Evolutionary conservation across 1,284 basidiomycete genomes (phyloP).

Genomic region (Cutaneotrichosporon sp.): DNA sequence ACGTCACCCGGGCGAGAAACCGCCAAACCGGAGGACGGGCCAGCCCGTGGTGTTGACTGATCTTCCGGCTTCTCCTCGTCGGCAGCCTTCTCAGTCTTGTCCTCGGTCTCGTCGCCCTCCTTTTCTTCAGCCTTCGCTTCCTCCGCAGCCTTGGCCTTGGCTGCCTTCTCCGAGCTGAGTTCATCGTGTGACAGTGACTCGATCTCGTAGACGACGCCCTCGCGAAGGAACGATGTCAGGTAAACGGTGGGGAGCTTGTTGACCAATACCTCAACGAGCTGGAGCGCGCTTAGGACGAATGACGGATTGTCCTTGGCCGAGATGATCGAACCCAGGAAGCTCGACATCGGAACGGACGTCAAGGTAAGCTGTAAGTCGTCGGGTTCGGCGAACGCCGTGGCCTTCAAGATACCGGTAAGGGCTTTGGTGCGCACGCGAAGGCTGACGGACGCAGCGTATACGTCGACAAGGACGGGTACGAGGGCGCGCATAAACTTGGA

Average conservation of each 20-base stretch:
- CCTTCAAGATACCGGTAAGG: constrained; percentile 77
- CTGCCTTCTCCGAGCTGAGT: constrained; percentile 48
- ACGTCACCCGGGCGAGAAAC: neutral
- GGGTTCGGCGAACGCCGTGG: constrained; percentile 75
- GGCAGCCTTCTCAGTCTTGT: neutral
- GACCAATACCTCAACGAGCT: constrained; percentile 82
- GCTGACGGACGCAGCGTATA: constrained; percentile 88
- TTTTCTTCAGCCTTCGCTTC: constrained; percentile 11
- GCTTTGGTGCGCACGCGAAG: constrained; percentile 80
- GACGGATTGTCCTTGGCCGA: constrained; percentile 83
- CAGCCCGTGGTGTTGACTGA: neutral
- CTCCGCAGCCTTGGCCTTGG: constrained; percentile 7
- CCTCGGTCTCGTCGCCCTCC: constrained; percentile 1
- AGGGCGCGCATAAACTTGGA: constrained; percentile 76
- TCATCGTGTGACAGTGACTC: constrained; percentile 64
- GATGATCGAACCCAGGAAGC: constrained; percentile 84
- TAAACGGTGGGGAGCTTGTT: constrained; percentile 76
- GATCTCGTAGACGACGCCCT: constrained; percentile 91
- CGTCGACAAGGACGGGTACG: constrained; percentile 87
- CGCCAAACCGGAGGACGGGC: neutral
- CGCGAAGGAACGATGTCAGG: constrained; percentile 77
- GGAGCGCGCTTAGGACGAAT: constrained; percentile 77
- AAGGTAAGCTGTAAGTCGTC: constrained; percentile 70
- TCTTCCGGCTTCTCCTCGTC: constrained; percentile 3
- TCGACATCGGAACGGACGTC: constrained; percentile 80